phyloP scores from a whole-genome alignment of 441 rosid genomes.

The Populus hybrid region DNA sequence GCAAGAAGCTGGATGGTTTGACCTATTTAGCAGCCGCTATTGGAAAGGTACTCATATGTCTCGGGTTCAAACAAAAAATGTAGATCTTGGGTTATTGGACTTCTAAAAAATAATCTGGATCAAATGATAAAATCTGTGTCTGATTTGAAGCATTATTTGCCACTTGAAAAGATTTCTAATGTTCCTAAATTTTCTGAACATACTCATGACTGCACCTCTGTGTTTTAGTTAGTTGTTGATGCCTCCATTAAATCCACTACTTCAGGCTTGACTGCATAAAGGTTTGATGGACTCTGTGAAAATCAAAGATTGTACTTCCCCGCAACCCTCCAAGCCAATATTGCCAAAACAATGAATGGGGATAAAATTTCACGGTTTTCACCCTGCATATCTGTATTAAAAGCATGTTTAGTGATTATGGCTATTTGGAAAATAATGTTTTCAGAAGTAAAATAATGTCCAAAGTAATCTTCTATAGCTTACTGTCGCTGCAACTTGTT shows the following conservation, averaged over 20 bases:
- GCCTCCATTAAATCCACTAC: background rate
- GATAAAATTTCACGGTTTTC: background rate
- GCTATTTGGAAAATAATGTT: background rate
- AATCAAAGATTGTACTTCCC: too few species aligned
- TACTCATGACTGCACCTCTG: background rate
- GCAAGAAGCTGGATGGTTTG: slow-evolving; percentile 97
- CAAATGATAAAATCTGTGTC: background rate
- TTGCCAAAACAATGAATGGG: background rate
- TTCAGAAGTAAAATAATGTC: background rate
- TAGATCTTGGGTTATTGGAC: background rate
- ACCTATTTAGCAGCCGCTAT: slow-evolving; percentile 86
- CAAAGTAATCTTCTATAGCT: background rate
- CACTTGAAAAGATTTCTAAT: background rate
- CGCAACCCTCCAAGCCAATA: background rate
- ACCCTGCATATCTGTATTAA: background rate
- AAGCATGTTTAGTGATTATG: background rate
- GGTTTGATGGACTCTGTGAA: too few species aligned
- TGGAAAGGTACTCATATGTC: slow-evolving; percentile 61
- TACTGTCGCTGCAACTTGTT: background rate
- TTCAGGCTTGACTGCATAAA: background rate
- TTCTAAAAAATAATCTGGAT: background rate
- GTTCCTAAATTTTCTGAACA: background rate
- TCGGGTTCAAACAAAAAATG: background rate
- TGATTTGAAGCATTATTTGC: background rate
- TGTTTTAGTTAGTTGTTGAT: background rate